Evolutionary conservation across 495 filamentous ascomycete species (phyloP).

Genomic region (Neurospora sp.): DNA sequence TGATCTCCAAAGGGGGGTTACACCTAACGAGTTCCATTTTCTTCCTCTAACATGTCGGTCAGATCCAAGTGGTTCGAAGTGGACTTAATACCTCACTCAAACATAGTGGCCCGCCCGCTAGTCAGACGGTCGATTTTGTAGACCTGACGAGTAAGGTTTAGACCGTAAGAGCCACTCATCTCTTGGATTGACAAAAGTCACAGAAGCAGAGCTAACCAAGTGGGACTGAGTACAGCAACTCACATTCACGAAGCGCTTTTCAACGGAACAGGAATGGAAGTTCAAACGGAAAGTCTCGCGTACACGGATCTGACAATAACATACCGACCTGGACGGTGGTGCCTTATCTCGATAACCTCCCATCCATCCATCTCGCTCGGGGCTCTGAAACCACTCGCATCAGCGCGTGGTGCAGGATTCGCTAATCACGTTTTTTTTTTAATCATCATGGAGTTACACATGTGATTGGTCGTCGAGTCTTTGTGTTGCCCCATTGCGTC

Average conservation of each 20-base stretch:
- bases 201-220: background rate
- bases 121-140: too few species aligned
- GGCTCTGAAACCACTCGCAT: background rate
- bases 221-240: background rate
- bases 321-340: background rate
- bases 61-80: background rate
- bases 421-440: background rate
- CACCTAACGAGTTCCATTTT: background rate
- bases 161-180: background rate
- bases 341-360: background rate
- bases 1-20: background rate
- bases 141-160: background rate
- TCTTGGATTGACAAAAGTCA: background rate
- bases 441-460: background rate
- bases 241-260: too few species aligned
- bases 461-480: background rate
- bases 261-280: too few species aligned
- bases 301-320: background rate
- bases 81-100: background rate
- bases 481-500: too few species aligned
- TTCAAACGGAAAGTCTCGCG: background rate
- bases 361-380: background rate
- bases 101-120: too few species aligned
- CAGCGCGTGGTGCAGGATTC: background rate
- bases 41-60: conserved; percentile 1